These are phyloP conservation scores for Stagonosporopsis cucurbitacearum DNA, from an alignment of 2,329 filamentous ascomycete genomes.

Conservation along the genomic window DNA sequence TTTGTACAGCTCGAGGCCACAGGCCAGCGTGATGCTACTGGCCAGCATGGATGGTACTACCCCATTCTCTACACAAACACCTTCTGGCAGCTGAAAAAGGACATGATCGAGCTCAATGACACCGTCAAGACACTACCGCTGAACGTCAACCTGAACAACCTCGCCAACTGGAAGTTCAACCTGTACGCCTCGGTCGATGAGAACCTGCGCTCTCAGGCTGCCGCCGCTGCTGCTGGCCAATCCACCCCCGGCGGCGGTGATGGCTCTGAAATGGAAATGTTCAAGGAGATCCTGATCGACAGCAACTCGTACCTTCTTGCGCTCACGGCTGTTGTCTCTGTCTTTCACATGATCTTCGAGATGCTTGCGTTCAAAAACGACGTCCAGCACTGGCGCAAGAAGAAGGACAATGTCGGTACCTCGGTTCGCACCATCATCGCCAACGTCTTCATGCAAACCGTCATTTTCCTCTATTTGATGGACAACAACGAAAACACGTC, in stretches of 20 bases:
- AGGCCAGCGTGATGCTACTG: conserved; percentile 80
- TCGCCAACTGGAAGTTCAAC: conserved; percentile 88
- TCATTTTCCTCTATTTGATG: conserved; percentile 95
- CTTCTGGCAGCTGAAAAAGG: conserved; percentile 92
- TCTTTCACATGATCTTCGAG: conserved; percentile 94
- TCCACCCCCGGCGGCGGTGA: conserved; percentile 79
- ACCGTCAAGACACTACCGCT: conserved; percentile 84
- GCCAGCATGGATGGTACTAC: conserved; percentile 91
- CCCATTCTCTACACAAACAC: conserved; percentile 92
- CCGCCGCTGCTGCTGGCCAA: conserved; percentile 75
- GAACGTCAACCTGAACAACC: conserved; percentile 81
- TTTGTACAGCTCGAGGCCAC: conserved; percentile 81
- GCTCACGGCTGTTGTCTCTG: conserved; percentile 81
- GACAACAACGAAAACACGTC: conserved; percentile 98
- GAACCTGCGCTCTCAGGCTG: conserved; percentile 81
- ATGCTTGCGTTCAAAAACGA: conserved; percentile 96
- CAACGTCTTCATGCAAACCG: conserved; percentile 95
- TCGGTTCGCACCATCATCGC: conserved; percentile 94
- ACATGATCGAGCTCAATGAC: conserved; percentile 91
- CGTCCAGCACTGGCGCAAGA: conserved; percentile 97
- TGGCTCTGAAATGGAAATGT: conserved; percentile 92
- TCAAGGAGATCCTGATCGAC: conserved; percentile 94
- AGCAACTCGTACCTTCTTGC: conserved; percentile 90
- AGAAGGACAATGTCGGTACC: conserved; percentile 98
- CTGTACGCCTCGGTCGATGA: conserved; percentile 84